Conservation (phyloP, 1,284 basidiomycete genomes). For the Apiotrichum gracile region DNA sequence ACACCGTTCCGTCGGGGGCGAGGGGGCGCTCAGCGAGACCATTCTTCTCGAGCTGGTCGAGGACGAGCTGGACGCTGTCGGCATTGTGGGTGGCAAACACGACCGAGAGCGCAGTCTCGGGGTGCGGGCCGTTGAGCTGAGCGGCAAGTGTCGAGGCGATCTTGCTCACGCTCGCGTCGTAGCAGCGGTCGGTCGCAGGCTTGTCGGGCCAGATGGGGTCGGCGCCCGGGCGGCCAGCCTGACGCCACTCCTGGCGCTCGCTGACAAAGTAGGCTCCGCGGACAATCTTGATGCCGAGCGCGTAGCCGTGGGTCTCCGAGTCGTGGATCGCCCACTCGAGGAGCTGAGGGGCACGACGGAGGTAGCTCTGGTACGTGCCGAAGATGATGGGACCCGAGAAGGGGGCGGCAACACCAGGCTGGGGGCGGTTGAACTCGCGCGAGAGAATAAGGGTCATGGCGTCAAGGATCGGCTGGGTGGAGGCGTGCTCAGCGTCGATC, state of each 20-base stretch:
- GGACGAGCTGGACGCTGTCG: slow-evolving; percentile 58
- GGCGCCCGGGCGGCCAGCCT: slow-evolving; percentile 33
- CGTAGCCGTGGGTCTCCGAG: slow-evolving; percentile 64
- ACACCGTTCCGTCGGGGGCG: neutral
- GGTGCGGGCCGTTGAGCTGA: slow-evolving; percentile 46
- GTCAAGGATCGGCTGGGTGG: slow-evolving; percentile 79
- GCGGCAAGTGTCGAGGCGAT: slow-evolving; percentile 53
- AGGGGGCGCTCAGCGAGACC: slow-evolving; percentile 53
- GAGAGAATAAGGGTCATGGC: slow-evolving; percentile 68
- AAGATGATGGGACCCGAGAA: slow-evolving; percentile 38
- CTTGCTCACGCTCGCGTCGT: slow-evolving; percentile 61
- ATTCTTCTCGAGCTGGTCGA: slow-evolving; percentile 57
- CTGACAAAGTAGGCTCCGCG: slow-evolving; percentile 86
- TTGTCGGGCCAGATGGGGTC: slow-evolving; percentile 51
- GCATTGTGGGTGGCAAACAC: slow-evolving; percentile 85
- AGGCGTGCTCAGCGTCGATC: slow-evolving; percentile 73
- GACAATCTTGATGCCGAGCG: slow-evolving; percentile 88
- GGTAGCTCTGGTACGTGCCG: slow-evolving; percentile 79
- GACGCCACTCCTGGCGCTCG: slow-evolving; percentile 52
- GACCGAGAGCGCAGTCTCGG: slow-evolving; percentile 57
- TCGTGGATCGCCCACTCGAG: slow-evolving; percentile 63
- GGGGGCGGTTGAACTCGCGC: slow-evolving; percentile 62
- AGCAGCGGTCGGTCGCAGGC: slow-evolving; percentile 71
- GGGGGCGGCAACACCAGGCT: slow-evolving; percentile 7
- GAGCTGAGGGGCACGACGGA: slow-evolving; percentile 58